Evolutionary conservation across 257 asterid genomes (phyloP).

Genomic region (Capsicum rhomboideum): DNA sequence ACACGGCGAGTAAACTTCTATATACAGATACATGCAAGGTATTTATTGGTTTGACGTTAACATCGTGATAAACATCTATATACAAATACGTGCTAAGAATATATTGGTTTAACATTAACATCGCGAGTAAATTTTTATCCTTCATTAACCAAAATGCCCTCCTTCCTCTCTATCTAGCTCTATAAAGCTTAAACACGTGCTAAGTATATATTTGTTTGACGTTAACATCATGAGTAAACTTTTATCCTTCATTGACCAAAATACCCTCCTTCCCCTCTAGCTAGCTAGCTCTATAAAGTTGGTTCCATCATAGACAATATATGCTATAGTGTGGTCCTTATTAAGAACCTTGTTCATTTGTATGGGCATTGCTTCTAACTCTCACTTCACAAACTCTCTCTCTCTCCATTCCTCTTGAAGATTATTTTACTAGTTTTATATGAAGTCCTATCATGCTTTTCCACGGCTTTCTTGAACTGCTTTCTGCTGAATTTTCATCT

Average conservation of each 20-base stretch:
- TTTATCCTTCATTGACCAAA: not conserved
- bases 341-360: not conserved
- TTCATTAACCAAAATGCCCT: slow-evolving; percentile 18
- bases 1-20: not conserved
- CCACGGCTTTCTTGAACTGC: slow-evolving; percentile 99
- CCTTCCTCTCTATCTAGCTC: slow-evolving; percentile 11
- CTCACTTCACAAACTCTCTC: not conserved
- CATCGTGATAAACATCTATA: not conserved
- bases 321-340: slow-evolving; percentile 46
- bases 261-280: slow-evolving; percentile 29
- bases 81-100: not conserved
- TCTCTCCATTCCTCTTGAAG: not conserved
- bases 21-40: not conserved
- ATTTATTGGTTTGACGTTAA: not conserved
- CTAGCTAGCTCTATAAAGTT: slow-evolving; percentile 23
- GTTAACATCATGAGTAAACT: not conserved
- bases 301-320: slow-evolving; percentile 1
- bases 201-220: not conserved
- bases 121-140: not conserved
- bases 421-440: not conserved
- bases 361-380: not conserved
- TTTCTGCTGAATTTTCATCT: not conserved
- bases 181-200: slow-evolving; percentile 14
- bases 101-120: not conserved
- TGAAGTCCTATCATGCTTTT: slow-evolving; percentile 64